Percentiles rank a stretch among this genome's conserved stretches.
Evolutionary conservation across 441 rosid genomes (phyloP).

Genomic region (Gossypium davidsonii): DNA sequence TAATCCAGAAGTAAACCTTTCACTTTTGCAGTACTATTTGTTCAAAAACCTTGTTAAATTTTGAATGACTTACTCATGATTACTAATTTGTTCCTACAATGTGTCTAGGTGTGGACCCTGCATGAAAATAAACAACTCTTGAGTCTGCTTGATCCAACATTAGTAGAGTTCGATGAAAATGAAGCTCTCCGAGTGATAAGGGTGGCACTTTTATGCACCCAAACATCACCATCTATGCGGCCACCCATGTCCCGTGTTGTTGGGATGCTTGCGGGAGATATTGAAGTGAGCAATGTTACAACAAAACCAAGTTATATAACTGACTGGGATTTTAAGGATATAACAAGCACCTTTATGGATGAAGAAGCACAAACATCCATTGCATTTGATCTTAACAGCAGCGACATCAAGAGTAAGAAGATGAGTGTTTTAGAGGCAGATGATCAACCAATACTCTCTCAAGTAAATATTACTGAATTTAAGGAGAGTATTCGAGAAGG

Average conservation of each 20-base stretch:
- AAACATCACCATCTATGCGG: conserved; percentile 39
- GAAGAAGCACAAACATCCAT: neutral
- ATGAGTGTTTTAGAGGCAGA: neutral
- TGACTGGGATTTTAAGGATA: conserved; percentile 37
- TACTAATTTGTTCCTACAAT: neutral
- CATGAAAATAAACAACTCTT: conserved; percentile 30
- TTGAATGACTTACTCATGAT: neutral
- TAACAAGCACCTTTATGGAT: neutral
- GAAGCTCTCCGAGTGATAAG: conserved; percentile 34
- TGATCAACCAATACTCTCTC: neutral
- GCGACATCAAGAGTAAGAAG: neutral
- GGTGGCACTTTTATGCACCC: conserved; percentile 48
- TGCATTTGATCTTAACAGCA: neutral
- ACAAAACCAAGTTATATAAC: conserved; percentile 51
- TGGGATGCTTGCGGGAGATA: conserved; percentile 55
- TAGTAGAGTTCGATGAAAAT: conserved; percentile 21
- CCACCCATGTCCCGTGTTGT: conserved; percentile 63
- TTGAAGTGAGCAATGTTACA: conserved; percentile 36
- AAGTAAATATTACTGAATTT: neutral
- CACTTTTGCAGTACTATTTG: neutral
- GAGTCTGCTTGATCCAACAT: conserved; percentile 28
- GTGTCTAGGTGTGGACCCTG: conserved; percentile 35
- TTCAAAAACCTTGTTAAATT: neutral
- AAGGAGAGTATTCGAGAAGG: neutral
- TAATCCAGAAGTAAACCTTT: conserved; percentile 11